These are phyloP conservation scores for Kodamaea plutei DNA, from an alignment of 1,139 yeast species.

Conservation along the genomic window DNA sequence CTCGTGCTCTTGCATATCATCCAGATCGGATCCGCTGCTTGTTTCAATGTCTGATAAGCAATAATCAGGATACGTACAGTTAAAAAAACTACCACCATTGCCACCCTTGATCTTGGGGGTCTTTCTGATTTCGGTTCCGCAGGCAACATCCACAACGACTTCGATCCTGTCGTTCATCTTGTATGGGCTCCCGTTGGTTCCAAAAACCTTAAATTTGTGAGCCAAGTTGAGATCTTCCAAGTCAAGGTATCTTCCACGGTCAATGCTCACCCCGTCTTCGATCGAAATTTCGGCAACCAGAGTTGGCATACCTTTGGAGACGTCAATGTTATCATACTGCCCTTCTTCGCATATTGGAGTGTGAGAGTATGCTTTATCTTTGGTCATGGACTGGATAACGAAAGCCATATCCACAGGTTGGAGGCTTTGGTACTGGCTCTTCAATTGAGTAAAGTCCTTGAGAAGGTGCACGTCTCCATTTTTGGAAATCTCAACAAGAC, in stretches of 20 bases:
- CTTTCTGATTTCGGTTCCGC: too few species aligned
- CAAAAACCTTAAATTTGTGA: conserved; percentile 33
- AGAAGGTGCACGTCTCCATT: conserved; percentile 55
- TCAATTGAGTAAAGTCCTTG: conserved; percentile 52
- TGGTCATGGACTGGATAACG: conserved; percentile 21
- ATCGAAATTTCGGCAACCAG: conserved; percentile 44
- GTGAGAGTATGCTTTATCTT: conserved; percentile 21
- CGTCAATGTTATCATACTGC: conserved; percentile 50
- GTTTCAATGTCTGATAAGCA: too few species aligned
- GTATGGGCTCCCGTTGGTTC: conserved; percentile 33
- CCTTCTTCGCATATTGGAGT: conserved; percentile 38
- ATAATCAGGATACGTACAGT: too few species aligned
- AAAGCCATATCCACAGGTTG: conserved; percentile 14
- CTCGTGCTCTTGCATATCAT: too few species aligned
- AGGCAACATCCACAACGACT: not conserved
- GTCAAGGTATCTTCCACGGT: conserved; percentile 45
- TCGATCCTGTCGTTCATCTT: conserved; percentile 5
- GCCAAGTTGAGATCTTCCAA: conserved; percentile 36
- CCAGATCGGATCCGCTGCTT: too few species aligned
- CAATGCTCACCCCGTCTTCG: conserved; percentile 42
- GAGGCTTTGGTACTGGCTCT: conserved; percentile 38
- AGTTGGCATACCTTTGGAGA: conserved; percentile 45
- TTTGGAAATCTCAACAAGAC: conserved; percentile 62
- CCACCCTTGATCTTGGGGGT: too few species aligned
- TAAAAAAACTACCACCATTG: too few species aligned